Conservation (phyloP, 2,329 filamentous ascomycete species). For the Stagonosporopsis cucurbitacearum region DNA sequence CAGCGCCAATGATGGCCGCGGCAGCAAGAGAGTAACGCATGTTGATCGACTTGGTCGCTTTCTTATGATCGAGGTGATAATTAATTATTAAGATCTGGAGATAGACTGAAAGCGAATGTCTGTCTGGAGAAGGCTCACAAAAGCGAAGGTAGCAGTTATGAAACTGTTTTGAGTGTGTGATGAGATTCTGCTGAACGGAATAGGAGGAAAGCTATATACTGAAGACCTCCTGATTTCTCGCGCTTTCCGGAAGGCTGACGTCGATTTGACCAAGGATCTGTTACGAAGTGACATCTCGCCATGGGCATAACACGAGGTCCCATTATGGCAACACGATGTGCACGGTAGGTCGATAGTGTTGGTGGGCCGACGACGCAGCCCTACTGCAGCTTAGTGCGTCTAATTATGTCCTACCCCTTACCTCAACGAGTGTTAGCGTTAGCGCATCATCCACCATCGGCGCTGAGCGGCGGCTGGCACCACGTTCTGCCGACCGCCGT, state of each 20-base stretch:
- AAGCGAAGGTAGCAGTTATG: slow-evolving; percentile 42
- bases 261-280: slow-evolving; percentile 33
- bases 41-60: slow-evolving; percentile 22
- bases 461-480: slow-evolving; percentile 13
- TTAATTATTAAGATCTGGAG: slow-evolving; percentile 29
- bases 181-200: slow-evolving; percentile 24
- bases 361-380: slow-evolving; percentile 29
- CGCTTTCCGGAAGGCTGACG: slow-evolving; percentile 36
- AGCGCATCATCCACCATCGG: background rate
- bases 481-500: slow-evolving; percentile 21
- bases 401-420: slow-evolving; percentile 22
- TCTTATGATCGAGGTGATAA: slow-evolving; percentile 21
- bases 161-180: slow-evolving; percentile 31
- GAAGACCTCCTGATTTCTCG: slow-evolving; percentile 19
- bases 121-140: slow-evolving; percentile 28
- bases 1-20: slow-evolving; percentile 41
- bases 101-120: slow-evolving; percentile 42
- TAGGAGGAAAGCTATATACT: slow-evolving; percentile 38
- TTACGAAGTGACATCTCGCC: slow-evolving; percentile 36
- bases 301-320: slow-evolving; percentile 31
- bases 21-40: slow-evolving; percentile 45
- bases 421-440: slow-evolving; percentile 12
- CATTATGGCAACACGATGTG: slow-evolving; percentile 42
- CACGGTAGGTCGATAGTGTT: slow-evolving; percentile 46
- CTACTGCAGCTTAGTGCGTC: slow-evolving; percentile 22